Base-by-base conservation (phyloP, 108 stramenopile genomes). In the Skeletonema grethae region DNA sequence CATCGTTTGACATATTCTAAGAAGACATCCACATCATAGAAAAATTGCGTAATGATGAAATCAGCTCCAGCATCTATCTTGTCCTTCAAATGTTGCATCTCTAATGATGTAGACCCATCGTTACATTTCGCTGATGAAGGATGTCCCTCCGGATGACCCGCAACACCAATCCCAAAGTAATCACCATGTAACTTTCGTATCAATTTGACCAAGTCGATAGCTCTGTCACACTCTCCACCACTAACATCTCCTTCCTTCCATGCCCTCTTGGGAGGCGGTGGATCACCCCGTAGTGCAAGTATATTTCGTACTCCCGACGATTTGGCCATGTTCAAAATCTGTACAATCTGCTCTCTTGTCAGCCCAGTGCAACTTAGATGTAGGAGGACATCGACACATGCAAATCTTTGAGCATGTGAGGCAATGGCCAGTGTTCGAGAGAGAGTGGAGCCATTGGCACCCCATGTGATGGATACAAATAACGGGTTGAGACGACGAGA, bases 101-200 rank as follows among this genome's bases (percentile, higher is more conserved):
- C 97, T 50, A 61, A 11, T 38, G 36, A 30, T 15, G 25, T 22
- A 15, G 25, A 57, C 2, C 77, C 77, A 30, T 83, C 82, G 39
- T 89, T 86, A 11, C 70, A 43, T 55, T 61, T 77, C 34, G 28
- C 60, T 41, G 86, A 87, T 29, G 94, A 91, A 4, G 93, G 89
- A 88, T 99, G 97, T 0, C 90, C 93, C 72, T 99, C 97, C 4
- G 98, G 98, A 82, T 97, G 97, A 59, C 95, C 98, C 5, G 95
- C 98, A 15, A 97, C 92, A 11, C 88, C 98, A 56, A 99, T 86
- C 43, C 97, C 85, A 73, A 99, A 99, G 72, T 96, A 95, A 69
- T 96, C 87, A 22, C 97, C 98, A 84, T 97, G 90, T 76, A 90
- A 68, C 43, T 87, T 82, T 46, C 94, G 80, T 46, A 98, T 97